Percentiles rank a stretch among this genome's conserved stretches.
phyloP scores from a whole-genome alignment of 2,329 filamentous ascomycete species.

The Venturia effusa region DNA sequence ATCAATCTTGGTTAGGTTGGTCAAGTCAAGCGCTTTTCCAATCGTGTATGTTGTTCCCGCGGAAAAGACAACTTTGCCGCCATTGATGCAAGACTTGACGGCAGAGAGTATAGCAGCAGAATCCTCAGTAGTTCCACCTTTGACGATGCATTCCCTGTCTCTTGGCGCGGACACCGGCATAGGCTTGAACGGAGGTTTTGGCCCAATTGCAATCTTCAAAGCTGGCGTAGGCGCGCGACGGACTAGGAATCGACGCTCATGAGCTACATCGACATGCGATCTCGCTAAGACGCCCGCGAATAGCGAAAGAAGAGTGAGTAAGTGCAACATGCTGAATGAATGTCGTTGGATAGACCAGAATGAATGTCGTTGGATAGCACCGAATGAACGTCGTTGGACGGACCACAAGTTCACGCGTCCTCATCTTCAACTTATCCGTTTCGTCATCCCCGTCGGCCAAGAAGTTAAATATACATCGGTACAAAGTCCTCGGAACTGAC shows the following conservation, averaged over 20 bases:
- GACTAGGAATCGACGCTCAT: not conserved
- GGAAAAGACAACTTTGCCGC: conserved; percentile 50
- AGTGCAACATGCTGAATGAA: not conserved
- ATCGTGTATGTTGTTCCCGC: conserved; percentile 48
- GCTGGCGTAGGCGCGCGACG: not conserved
- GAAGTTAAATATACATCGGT: not conserved
- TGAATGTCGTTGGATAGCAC: not conserved
- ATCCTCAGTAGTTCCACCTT: conserved; percentile 36
- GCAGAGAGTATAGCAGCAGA: conserved; percentile 42
- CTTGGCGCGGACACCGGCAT: conserved; percentile 25
- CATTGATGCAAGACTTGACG: conserved; percentile 49
- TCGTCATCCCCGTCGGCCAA: not conserved
- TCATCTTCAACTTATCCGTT: not conserved
- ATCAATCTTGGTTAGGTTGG: conserved; percentile 49
- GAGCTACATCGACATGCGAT: not conserved
- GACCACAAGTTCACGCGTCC: too few species aligned
- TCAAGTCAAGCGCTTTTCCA: conserved; percentile 53
- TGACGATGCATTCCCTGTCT: conserved; percentile 28
- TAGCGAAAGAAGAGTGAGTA: not conserved
- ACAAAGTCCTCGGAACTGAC: not conserved
- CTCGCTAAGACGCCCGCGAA: not conserved
- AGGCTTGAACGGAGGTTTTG: conserved; percentile 14
- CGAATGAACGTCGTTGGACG: not conserved
- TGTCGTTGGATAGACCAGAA: not conserved
- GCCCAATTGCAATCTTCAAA: not conserved